These are phyloP conservation scores for Trametes elegans DNA, from an alignment of 768 basidiomycete genomes.

Conservation along the genomic window DNA sequence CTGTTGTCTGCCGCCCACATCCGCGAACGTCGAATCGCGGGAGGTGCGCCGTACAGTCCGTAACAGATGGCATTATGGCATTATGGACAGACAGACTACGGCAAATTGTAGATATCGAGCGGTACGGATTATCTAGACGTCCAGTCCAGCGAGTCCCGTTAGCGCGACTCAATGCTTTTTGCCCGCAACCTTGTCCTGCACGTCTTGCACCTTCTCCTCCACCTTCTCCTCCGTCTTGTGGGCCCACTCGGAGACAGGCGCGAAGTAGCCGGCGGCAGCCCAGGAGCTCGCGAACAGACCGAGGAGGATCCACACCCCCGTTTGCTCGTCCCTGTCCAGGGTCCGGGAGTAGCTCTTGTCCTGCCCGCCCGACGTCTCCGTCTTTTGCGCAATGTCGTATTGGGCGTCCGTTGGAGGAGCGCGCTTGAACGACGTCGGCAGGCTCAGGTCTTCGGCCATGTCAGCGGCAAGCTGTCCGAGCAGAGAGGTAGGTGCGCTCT, in stretches of 20 bases:
- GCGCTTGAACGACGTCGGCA: conserved; percentile 34
- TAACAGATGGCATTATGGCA: conserved; percentile 3
- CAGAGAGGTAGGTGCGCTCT: neutral
- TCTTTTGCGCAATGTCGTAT: conserved; percentile 26
- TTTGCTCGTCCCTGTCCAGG: conserved; percentile 43
- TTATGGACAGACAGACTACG: conserved; percentile 5
- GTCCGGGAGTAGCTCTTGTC: conserved; percentile 29
- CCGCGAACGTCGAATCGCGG: neutral
- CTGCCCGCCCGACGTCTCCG: conserved; percentile 22
- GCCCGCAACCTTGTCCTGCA: conserved; percentile 5
- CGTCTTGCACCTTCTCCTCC: conserved; percentile 10
- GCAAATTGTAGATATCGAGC: conserved; percentile 14
- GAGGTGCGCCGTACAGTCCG: neutral
- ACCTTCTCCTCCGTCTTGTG: conserved; percentile 14
- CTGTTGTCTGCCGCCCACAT: neutral
- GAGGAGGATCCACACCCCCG: conserved; percentile 47
- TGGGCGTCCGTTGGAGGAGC: conserved; percentile 2
- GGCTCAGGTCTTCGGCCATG: conserved; percentile 36
- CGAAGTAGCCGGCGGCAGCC: conserved; percentile 38
- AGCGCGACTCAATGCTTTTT: conserved; percentile 10
- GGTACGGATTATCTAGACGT: conserved; percentile 13
- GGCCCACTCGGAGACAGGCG: conserved; percentile 22
- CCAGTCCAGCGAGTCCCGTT: neutral
- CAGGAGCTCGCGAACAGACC: conserved; percentile 51
- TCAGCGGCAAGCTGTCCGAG: conserved; percentile 32